A percentile compares a stretch with the other conserved stretches of the same genome.
Evolutionary conservation across 2,329 filamentous ascomycete species (phyloP).

Genomic region (Rhytidhysteron rufulum): DNA sequence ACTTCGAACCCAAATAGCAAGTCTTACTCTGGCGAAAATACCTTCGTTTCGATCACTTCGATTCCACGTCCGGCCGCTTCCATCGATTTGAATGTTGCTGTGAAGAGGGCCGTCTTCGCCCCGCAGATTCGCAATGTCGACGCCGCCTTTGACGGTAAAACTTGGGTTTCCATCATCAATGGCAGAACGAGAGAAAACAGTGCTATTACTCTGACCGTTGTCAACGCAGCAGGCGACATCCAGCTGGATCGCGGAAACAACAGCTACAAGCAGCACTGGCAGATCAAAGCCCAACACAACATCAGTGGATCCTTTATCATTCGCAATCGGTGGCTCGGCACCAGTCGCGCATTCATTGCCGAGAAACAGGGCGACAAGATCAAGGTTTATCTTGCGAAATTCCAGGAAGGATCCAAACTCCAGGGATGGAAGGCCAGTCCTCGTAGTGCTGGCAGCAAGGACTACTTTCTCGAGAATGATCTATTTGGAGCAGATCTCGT

Average conservation of each 20-base stretch:
- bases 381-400: conserved; percentile 13
- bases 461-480: too few relatives aligned
- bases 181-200: conserved; percentile 16
- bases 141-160: conserved; percentile 16
- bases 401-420: too few relatives aligned
- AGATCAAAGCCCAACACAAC: conserved; percentile 15
- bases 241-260: conserved; percentile 14
- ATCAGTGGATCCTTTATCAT: conserved; percentile 15
- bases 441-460: too few relatives aligned
- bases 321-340: conserved; percentile 18
- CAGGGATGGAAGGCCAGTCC: too few relatives aligned
- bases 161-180: conserved; percentile 21
- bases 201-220: conserved; percentile 17
- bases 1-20: conserved; percentile 16
- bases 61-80: conserved; percentile 11
- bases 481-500: too few relatives aligned
- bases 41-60: conserved; percentile 15
- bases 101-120: conserved; percentile 9
- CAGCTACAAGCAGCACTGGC: conserved; percentile 22
- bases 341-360: conserved; percentile 15
- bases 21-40: conserved; percentile 14
- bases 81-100: conserved; percentile 19
- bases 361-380: conserved; percentile 12
- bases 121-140: too few relatives aligned
- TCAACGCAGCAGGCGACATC: conserved; percentile 16